These are phyloP conservation scores for Alternaria longipes DNA, from an alignment of 2,329 filamentous ascomycete species.

Conservation along the genomic window DNA sequence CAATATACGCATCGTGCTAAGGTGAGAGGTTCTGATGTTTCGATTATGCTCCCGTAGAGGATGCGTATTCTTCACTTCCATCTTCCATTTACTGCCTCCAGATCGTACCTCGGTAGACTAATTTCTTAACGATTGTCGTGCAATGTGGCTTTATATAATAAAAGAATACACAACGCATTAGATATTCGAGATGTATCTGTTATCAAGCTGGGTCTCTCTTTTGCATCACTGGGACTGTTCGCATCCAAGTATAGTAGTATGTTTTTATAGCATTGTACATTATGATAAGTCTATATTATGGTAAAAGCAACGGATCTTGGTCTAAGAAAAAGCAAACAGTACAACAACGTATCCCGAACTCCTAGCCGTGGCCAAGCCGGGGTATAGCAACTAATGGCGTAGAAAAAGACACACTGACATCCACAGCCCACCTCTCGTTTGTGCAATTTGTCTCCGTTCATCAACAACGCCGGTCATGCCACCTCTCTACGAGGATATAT, in stretches of 20 bases:
- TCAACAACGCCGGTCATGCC: background rate
- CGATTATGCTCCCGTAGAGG: no score
- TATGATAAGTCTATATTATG: background rate
- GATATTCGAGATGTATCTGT: no score
- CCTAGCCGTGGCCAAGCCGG: slow-evolving; percentile 12
- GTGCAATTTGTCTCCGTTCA: background rate
- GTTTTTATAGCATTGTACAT: background rate
- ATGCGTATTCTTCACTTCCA: no score
- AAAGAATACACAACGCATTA: no score
- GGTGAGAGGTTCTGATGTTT: background rate
- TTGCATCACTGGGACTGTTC: no score
- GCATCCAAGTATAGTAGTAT: background rate
- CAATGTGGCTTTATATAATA: no score
- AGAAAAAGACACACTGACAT: slow-evolving; percentile 2
- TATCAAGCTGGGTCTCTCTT: no score
- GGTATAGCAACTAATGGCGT: slow-evolving; percentile 17
- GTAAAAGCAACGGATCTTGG: background rate
- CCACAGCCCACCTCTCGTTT: background rate
- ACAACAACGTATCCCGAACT: slow-evolving; percentile 3
- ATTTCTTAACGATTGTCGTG: no score
- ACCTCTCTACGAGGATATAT: slow-evolving; percentile 19
- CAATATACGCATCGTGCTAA: background rate
- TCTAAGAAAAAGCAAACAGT: background rate
- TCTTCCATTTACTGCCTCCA: no score
- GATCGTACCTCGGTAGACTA: no score